Base-by-base conservation (phyloP, 2,329 filamentous ascomycete species). In the Exserohilum turcica region DNA sequence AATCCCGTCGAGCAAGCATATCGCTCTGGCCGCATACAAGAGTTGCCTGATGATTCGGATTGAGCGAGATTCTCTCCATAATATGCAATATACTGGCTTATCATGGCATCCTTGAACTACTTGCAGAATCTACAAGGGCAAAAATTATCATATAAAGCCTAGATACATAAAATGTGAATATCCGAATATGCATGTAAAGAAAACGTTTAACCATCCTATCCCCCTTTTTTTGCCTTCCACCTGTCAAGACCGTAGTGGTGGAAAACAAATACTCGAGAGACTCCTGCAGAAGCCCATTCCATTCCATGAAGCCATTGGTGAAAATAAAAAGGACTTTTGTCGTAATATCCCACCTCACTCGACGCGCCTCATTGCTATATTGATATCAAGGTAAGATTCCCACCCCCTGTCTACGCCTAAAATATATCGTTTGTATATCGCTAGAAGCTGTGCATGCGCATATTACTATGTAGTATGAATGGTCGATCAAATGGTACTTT, bases 1-100 rank as follows among this genome's bases (percentile, higher is more conserved):
- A 95, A 95, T 68, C 91, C 91, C 0, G 86, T 95, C 2, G 83
- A 86, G 52, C 79, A 85, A 64, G 89, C 90, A 0, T 77, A 86
- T 50, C 83, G 84, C 39, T 84, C 88, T 59, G 91, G 90, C 0
- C 79, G 86, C 47, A 85, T 92, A 47, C 81, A 91, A 66, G 86
- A 92, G 66, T 68, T 92, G 35, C 77, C 81, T 13, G 83, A 85
- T 48, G 83, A 86, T 54, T 37, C 45, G 13, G 42, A 44, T 44
- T 44, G 31, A 24, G 1, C 4, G 3, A 6, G 2, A 8, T 16
- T 15, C 10, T 12, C 1, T 19, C n/a, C 3, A 6, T 10, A 28
- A 3, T 16, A 6, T 6, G 3, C 4, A 28, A 21, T 32, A n/a
- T n/a, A n/a, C n/a, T n/a, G n/a, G n/a, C n/a, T n/a, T n/a, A n/a